phyloP scores from a whole-genome alignment of 2,329 filamentous ascomycete species.

The Chaetomiaceae sp. region DNA sequence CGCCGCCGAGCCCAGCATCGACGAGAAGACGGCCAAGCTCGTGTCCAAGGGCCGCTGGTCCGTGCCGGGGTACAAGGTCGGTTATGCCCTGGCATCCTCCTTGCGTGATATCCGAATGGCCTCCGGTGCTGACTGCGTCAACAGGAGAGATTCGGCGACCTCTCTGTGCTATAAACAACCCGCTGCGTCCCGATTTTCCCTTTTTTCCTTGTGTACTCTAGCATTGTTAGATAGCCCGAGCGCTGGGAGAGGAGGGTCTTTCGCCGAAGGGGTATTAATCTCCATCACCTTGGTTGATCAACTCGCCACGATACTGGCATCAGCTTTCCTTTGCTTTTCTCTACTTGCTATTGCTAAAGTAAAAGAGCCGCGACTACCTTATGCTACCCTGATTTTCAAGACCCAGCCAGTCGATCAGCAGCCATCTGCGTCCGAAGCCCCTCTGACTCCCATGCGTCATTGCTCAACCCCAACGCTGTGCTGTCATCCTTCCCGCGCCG shows the following conservation, averaged over 20 bases:
- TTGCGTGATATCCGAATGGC: neutral
- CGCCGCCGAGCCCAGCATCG: slow-evolving; percentile 90
- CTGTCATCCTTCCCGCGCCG: no score
- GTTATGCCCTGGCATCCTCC: slow-evolving; percentile 30
- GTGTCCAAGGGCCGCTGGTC: slow-evolving; percentile 98
- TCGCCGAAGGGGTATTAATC: slow-evolving; percentile 17
- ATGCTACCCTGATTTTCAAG: no score
- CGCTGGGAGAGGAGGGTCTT: slow-evolving; percentile 18
- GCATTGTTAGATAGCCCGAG: slow-evolving; percentile 60
- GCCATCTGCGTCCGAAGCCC: no score
- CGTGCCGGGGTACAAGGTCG: slow-evolving; percentile 97
- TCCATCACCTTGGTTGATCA: slow-evolving; percentile 17
- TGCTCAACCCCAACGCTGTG: no score
- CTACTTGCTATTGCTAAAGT: neutral
- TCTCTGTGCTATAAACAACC: slow-evolving; percentile 77
- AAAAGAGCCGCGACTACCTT: no score
- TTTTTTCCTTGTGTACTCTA: slow-evolving; percentile 61
- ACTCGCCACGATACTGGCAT: neutral
- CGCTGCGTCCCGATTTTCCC: slow-evolving; percentile 28
- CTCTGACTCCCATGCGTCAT: no score
- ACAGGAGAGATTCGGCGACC: slow-evolving; percentile 98
- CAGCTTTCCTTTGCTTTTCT: neutral
- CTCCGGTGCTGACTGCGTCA: slow-evolving; percentile 41
- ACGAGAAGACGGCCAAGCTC: slow-evolving; percentile 91
- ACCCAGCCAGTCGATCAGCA: no score